Evolutionary conservation across 805 yeast genomes (phyloP), one percentile per base, ranked within the genome.

Genomic region (baker's yeast (Saccharomyces cerevisiae)): DNA sequence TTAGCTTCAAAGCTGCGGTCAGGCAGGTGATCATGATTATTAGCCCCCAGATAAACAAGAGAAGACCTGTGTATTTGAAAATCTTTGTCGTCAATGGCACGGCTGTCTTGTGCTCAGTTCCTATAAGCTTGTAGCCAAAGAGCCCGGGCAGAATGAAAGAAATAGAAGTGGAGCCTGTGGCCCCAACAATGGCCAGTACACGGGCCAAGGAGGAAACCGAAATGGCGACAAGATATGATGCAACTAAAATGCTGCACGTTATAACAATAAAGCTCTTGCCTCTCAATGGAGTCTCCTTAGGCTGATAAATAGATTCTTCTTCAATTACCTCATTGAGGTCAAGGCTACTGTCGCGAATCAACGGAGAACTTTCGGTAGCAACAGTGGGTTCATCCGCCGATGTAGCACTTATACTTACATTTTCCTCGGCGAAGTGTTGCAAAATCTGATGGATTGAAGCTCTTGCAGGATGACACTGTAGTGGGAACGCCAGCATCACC

Each of bases 401-500:
- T 49, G 32, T n/a, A 32, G 30, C 41, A 8, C 27, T 28, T 47
- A 48, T 47, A 41, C 10, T n/a, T 1, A 10, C 28, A 47, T 30
- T 49, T 47, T 4, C 30, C 51, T 8, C 55, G 49, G 13, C 51
- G 55, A 77, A 59, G 71, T 78, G 83, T 62, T 76, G 81, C 41
- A 82, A 67, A 43, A 89, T 83, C 66, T 88, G 88, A 61, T 85
- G 82, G 43, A 85, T 76, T 0, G 96, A 87, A 4, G 85, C 83
- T 59, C 96, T 76, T 32, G 92, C 87, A 0, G 96, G 96, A 61
- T 89, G 95, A 62, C 89, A 79, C 77, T 88, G 94, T 57, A 89
- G 71, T 3, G 96, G 96, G 67, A 81, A 89, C 17, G 91, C 84
- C 54, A 89, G 76, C 59, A 86, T 76, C 41, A 89, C 96, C 69